phyloP scores from a whole-genome alignment of 139 green algal genomes.

The Prasinococcaceae sp. region DNA sequence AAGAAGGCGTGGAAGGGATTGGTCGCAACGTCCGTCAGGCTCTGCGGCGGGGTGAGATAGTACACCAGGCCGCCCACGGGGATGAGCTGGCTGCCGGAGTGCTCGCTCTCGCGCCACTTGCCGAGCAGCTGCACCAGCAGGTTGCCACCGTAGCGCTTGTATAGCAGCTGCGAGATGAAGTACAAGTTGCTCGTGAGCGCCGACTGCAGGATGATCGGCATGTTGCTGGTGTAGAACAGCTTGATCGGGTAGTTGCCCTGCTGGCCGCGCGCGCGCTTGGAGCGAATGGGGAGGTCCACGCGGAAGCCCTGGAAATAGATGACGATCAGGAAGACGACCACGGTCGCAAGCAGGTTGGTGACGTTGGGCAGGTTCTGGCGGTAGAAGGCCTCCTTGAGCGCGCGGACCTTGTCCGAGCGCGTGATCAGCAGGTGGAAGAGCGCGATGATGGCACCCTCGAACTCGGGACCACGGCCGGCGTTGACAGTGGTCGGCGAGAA shows the following conservation, averaged over 20 bases:
- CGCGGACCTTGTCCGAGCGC: slow-evolving; percentile 75
- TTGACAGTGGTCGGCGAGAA: slow-evolving; percentile 81
- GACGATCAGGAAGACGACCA: slow-evolving; percentile 92
- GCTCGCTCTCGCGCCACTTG: slow-evolving; percentile 59
- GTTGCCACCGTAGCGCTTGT: slow-evolving; percentile 84
- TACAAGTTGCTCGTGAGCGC: slow-evolving; percentile 98
- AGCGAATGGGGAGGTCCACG: slow-evolving; percentile 91
- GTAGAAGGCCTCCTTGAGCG: slow-evolving; percentile 98
- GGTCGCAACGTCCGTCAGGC: slow-evolving; percentile 63
- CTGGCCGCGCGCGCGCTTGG: slow-evolving; percentile 72
- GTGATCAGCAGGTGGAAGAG: slow-evolving; percentile 94
- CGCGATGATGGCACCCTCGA: slow-evolving; percentile 95
- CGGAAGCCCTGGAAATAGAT: slow-evolving; percentile 99
- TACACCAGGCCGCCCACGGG: slow-evolving; percentile 94
- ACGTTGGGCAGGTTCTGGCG: slow-evolving; percentile 91
- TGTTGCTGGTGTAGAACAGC: slow-evolving; percentile 99
- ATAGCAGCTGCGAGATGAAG: slow-evolving; percentile 99
- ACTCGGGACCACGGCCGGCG: slow-evolving; percentile 73
- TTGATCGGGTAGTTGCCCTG: slow-evolving; percentile 95
- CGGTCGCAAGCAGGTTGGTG: slow-evolving; percentile 87
- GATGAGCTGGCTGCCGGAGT: slow-evolving; percentile 40
- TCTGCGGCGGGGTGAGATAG: slow-evolving; percentile 86
- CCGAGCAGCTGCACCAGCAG: slow-evolving; percentile 80
- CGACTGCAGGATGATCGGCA: slow-evolving; percentile 99
- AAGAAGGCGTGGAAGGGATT: slow-evolving; percentile 93